These are phyloP conservation scores for Eucalyptus tenuipes DNA, from an alignment of 345 rosid species.

Conservation along the genomic window DNA sequence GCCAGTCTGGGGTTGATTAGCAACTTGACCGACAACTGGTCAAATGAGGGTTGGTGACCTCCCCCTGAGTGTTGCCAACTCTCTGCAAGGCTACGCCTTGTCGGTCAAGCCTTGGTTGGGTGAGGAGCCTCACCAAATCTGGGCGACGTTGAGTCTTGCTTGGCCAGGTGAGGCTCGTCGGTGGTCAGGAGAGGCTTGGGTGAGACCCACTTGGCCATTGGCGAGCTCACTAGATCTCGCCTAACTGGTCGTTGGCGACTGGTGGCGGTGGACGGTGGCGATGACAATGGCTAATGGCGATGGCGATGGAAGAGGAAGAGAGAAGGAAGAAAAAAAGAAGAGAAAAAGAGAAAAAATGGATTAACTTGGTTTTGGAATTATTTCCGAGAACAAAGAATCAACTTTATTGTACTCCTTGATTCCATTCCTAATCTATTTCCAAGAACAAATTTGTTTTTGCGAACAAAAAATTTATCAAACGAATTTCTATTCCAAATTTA, in stretches of 20 bases:
- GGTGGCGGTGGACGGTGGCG: fast-evolving
- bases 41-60: too few relatives aligned
- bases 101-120: fast-evolving
- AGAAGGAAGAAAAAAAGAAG: too few relatives aligned
- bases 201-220: too few relatives aligned
- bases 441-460: too few relatives aligned
- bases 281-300: too few relatives aligned
- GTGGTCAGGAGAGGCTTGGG: fast-evolving
- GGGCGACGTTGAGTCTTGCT: fast-evolving
- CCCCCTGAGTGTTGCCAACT: fast-evolving
- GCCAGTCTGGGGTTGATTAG: too few relatives aligned
- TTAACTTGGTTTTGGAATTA: too few relatives aligned
- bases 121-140: too few relatives aligned
- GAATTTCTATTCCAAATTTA: fast-evolving
- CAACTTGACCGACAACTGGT: fast-evolving
- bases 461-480: fast-evolving
- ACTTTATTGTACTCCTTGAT: too few relatives aligned
- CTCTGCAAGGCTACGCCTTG: fast-evolving
- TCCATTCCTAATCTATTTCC: too few relatives aligned
- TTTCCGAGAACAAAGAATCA: fast-evolving
- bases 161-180: fast-evolving
- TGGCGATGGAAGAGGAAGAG: too few relatives aligned
- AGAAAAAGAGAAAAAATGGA: too few relatives aligned
- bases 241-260: fast-evolving
- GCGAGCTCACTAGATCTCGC: fast-evolving